Evolutionary conservation across 2,329 filamentous ascomycete species (phyloP).

Genomic region (Ascosphaera aggregata): DNA sequence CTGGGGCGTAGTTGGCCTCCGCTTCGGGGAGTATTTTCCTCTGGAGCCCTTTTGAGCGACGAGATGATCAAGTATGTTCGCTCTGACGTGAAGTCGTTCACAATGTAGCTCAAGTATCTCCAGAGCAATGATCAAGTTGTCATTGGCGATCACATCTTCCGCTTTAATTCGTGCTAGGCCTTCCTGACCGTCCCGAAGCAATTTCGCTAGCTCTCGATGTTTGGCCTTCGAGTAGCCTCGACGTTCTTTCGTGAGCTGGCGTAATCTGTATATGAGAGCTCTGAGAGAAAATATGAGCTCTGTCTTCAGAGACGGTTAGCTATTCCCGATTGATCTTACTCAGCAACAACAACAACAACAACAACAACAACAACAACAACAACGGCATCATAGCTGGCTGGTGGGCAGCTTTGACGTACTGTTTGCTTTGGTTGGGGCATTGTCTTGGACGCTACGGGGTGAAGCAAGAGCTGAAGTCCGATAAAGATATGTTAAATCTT

Average conservation of each 20-base stretch:
- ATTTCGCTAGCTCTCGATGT: constrained; percentile 8
- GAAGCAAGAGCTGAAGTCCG: too few species aligned
- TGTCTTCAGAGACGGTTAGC: constrained; percentile 4
- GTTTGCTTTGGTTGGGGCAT: constrained; percentile 8
- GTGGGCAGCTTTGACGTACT: constrained; percentile 4
- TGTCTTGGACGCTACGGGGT: too few species aligned
- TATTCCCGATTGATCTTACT: not conserved
- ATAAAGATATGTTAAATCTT: not conserved
- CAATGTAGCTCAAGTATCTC: constrained; percentile 8
- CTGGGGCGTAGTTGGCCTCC: not conserved
- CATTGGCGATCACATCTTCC: constrained; percentile 8
- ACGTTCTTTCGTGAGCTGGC: constrained; percentile 8
- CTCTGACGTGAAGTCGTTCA: constrained; percentile 7
- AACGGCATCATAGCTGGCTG: too few species aligned
- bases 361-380: too few species aligned
- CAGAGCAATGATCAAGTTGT: constrained; percentile 7
- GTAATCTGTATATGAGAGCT: constrained; percentile 7
- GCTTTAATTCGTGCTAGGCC: constrained; percentile 8
- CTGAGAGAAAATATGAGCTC: constrained; percentile 7
- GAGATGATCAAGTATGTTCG: constrained; percentile 8
- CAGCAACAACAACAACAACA: too few species aligned
- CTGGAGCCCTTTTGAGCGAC: not conserved
- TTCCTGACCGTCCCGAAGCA: constrained; percentile 7
- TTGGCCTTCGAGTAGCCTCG: constrained; percentile 7
- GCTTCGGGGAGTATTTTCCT: not conserved